Base-by-base conservation (phyloP, 2,329 filamentous ascomycete species). In the Trichoderma citrinoviride region DNA sequence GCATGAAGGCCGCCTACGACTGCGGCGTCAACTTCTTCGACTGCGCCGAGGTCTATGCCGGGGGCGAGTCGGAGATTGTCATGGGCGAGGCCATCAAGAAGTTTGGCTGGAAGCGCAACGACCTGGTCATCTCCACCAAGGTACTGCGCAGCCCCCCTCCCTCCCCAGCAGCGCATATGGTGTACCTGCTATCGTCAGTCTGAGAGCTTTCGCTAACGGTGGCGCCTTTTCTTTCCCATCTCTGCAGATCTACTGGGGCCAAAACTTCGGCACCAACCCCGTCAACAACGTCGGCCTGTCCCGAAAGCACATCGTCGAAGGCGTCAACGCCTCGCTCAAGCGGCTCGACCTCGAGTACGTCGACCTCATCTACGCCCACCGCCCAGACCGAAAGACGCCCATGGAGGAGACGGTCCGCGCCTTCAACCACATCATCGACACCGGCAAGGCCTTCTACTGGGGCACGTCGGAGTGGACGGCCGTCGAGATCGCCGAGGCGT, bases 361-460 rank as follows among this genome's bases (percentile, higher is more conserved):
- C 44, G 89, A 91, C 71, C 78, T 90, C 49, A 81, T 91, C 69
- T 90, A 88, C 71, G 87, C 88, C 17, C 88, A 91, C 77, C 83
- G 88, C 21, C 85, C 87, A 1, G 89, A 91, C 73, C 82, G 85
- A 8, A 79, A 85, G 53, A 90, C 87, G 0, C 88, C 88, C 2
- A 90, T 90, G 77, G 87, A 90, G 74, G 88, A 91, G 78, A 86
- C 83, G 2, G 87, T 91, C 43, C 85, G 87, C 61, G 87, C 84
- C 61, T 90, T 91, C 79, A 90, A 90, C 79, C 81, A 90, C 74
- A 77, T 91, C 61, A 90, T 91, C 73, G 80, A 87, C 74, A 82
- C 81, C 0, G 88, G 88, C 68, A 87, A 90, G 77, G 85, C 86
- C 2, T 85, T 91, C 68, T 90, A 90, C 79, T 90, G 87, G 87